These are phyloP conservation scores for Sextonia rubra DNA, from an alignment of 164 flowering plant genomes.

Conservation along the genomic window DNA sequence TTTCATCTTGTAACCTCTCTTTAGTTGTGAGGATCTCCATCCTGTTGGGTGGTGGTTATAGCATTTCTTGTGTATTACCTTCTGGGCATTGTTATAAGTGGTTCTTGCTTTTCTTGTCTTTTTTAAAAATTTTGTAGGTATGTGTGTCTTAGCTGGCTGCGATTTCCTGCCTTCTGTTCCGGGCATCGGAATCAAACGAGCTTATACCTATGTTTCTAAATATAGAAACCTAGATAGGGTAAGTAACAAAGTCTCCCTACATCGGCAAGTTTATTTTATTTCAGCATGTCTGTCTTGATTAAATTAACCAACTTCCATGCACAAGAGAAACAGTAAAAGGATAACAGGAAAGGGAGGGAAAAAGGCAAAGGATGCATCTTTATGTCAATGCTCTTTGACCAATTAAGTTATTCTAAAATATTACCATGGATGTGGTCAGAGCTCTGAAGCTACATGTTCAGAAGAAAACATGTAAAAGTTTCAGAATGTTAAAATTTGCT, in stretches of 20 bases:
- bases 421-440: not conserved
- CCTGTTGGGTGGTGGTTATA: not conserved
- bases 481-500: not conserved
- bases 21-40: not conserved
- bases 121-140: constrained; percentile 40
- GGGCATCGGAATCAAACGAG: constrained; percentile 72
- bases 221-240: constrained; percentile 65
- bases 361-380: not conserved
- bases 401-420: no score
- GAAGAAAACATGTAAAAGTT: not conserved
- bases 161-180: constrained; percentile 82
- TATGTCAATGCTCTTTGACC: no score
- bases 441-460: not conserved
- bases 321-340: not conserved
- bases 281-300: not conserved
- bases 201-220: constrained; percentile 59
- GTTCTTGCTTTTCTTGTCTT: not conserved
- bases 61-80: not conserved
- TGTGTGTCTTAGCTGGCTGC: constrained; percentile 87
- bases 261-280: not conserved
- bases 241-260: constrained; percentile 13
- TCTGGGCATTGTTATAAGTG: not conserved
- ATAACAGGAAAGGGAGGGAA: not conserved
- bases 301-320: not conserved
- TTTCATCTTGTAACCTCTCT: not conserved